Evolutionary conservation across 768 basidiomycete genomes (phyloP).

Genomic region (Trametes meyenii): DNA sequence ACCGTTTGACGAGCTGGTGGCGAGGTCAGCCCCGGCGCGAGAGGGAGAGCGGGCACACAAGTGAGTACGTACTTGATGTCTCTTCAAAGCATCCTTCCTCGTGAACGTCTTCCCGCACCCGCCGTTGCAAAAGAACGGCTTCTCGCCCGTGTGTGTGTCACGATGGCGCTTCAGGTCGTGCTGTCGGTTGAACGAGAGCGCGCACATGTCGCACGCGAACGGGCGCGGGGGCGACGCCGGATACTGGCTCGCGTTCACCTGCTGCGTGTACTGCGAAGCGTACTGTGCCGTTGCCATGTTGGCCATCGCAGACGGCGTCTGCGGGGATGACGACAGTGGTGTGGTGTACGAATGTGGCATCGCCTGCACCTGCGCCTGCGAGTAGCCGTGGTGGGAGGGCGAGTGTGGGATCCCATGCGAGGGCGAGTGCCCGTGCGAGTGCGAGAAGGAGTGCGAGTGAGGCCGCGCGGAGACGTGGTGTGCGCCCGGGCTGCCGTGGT

Average conservation of each 20-base stretch:
- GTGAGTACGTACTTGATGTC: constrained; percentile 66
- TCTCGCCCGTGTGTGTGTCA: constrained; percentile 85
- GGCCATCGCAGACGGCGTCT: constrained; percentile 22
- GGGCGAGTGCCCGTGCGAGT: constrained; percentile 19
- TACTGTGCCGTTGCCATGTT: constrained; percentile 27
- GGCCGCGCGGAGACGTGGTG: constrained; percentile 6
- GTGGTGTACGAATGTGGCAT: constrained; percentile 25
- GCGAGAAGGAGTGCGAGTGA: constrained; percentile 22
- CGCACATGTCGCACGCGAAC: constrained; percentile 56
- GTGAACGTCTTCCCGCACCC: constrained; percentile 88
- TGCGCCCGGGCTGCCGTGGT: constrained; percentile 13
- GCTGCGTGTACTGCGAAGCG: constrained; percentile 29
- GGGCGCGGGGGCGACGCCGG: constrained; percentile 43
- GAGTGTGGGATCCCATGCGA: constrained; percentile 22
- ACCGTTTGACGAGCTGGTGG: constrained; percentile 68
- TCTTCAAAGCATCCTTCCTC: constrained; percentile 82
- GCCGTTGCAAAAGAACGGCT: constrained; percentile 81
- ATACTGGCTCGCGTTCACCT: constrained; percentile 34
- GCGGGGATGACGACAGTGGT: constrained; percentile 27
- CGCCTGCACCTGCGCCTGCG: constrained; percentile 16
- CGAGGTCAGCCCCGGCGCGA: constrained; percentile 31
- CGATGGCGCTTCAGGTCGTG: constrained; percentile 85
- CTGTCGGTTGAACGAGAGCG: constrained; percentile 82
- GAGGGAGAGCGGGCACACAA: not conserved
- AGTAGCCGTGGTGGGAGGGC: constrained; percentile 20